Evolutionary conservation across 73 alveolate species (phyloP).

Genomic region (Blepharisma japonicum): DNA sequence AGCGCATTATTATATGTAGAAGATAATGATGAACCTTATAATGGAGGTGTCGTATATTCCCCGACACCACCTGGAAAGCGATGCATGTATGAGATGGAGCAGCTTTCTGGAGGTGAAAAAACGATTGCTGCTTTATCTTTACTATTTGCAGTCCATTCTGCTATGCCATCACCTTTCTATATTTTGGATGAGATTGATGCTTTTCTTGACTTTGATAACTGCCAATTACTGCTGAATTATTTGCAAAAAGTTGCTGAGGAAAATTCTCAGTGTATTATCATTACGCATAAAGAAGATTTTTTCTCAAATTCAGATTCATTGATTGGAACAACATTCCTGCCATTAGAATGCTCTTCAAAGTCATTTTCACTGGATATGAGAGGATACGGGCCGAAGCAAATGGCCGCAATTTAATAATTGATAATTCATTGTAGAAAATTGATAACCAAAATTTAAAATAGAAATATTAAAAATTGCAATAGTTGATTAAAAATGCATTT

Average conservation of each 20-base stretch:
- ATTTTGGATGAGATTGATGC: constrained; percentile 95
- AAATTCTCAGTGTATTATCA: constrained; percentile 40
- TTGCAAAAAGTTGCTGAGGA: constrained; percentile 24
- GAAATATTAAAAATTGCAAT: too few species aligned
- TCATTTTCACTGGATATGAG: constrained; percentile 45
- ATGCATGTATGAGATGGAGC: constrained; percentile 73
- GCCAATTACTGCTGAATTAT: constrained; percentile 38
- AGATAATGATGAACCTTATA: constrained; percentile 79
- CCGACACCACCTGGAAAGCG: constrained; percentile 93
- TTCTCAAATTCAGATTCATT: constrained; percentile 36
- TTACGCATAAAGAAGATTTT: constrained; percentile 50
- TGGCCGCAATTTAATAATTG: constrained; percentile 25
- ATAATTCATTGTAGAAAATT: too few species aligned
- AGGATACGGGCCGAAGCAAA: constrained; percentile 10
- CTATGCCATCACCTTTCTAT: constrained; percentile 75
- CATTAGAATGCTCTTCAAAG: constrained; percentile 33
- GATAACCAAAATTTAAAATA: too few species aligned
- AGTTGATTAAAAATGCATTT: too few species aligned
- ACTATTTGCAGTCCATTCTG: constrained; percentile 67
- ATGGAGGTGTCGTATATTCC: constrained; percentile 75
- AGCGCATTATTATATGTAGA: constrained; percentile 76
- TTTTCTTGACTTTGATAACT: constrained; percentile 79
- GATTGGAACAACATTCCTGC: constrained; percentile 43
- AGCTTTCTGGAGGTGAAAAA: constrained; percentile 94
- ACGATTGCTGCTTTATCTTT: constrained; percentile 88